phyloP scores from a whole-genome alignment of 2,329 filamentous ascomycete genomes.

The Trichophyton rubrum region DNA sequence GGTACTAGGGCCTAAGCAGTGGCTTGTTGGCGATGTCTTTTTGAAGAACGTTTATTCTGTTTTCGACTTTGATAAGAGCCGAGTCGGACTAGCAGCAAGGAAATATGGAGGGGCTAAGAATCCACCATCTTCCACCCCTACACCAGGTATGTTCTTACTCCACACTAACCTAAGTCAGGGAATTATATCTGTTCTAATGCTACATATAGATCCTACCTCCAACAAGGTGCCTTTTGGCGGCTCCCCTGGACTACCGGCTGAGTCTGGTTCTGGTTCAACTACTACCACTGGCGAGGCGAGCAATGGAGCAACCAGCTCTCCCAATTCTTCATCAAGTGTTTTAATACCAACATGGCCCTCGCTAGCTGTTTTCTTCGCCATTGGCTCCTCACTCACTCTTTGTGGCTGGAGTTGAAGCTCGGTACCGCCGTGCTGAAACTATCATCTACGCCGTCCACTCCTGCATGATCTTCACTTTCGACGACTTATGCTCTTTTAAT shows the following conservation, averaged over 20 bases:
- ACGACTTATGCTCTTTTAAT: background rate
- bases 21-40: conserved; percentile 78
- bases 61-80: conserved; percentile 57
- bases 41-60: conserved; percentile 82
- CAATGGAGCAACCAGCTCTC: background rate
- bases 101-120: background rate
- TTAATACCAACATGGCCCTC: background rate
- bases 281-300: background rate
- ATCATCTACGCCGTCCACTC: background rate
- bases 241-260: background rate
- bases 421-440: background rate
- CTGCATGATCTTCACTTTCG: background rate
- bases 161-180: background rate
- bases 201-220: background rate
- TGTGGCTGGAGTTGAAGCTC: background rate
- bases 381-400: background rate
- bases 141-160: background rate
- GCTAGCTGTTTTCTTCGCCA: background rate
- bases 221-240: background rate
- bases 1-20: conserved; percentile 49
- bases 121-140: background rate
- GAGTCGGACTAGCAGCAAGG: conserved; percentile 21
- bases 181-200: background rate
- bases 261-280: background rate
- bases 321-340: background rate